Percentiles rank a stretch among this genome's conserved stretches.
phyloP scores from a whole-genome alignment of 2,329 filamentous ascomycete genomes.

The Diaporthe ampelina region DNA sequence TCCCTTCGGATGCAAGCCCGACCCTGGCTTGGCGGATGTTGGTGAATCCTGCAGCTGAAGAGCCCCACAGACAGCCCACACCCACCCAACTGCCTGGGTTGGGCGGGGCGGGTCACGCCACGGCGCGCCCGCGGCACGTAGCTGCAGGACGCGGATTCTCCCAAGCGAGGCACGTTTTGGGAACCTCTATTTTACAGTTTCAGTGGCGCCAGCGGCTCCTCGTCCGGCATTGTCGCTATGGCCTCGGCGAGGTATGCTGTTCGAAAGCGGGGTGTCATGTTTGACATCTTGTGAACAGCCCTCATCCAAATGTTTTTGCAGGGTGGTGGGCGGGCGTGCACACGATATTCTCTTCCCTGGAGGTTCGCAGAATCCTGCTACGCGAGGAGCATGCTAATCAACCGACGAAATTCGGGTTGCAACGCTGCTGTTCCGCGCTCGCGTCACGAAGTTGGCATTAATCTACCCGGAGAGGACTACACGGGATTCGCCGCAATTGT shows the following conservation, averaged over 20 bases:
- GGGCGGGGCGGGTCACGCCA: constrained; percentile 30
- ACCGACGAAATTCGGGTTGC: neutral
- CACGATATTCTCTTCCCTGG: neutral
- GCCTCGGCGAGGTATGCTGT: neutral
- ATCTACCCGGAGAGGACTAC: neutral
- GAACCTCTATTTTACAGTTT: neutral
- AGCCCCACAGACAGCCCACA: constrained; percentile 20
- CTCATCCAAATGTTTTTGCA: neutral
- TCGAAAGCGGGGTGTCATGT: constrained; percentile 8
- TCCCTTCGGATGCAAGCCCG: constrained; percentile 9
- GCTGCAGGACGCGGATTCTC: constrained; percentile 18
- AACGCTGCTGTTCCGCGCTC: neutral
- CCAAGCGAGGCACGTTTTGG: constrained; percentile 25
- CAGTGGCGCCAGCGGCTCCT: neutral
- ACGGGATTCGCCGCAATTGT: neutral
- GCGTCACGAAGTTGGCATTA: neutral
- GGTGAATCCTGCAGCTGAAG: constrained; percentile 21
- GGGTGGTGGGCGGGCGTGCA: neutral
- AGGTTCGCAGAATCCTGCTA: neutral
- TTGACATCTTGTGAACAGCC: constrained; percentile 2
- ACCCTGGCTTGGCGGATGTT: constrained; percentile 16
- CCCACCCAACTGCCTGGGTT: constrained; percentile 35
- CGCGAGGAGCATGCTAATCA: neutral
- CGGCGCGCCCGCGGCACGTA: neutral
- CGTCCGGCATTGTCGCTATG: constrained; percentile 2